Conservation (phyloP, 345 rosid species). For the Atalantia buxifolia region DNA sequence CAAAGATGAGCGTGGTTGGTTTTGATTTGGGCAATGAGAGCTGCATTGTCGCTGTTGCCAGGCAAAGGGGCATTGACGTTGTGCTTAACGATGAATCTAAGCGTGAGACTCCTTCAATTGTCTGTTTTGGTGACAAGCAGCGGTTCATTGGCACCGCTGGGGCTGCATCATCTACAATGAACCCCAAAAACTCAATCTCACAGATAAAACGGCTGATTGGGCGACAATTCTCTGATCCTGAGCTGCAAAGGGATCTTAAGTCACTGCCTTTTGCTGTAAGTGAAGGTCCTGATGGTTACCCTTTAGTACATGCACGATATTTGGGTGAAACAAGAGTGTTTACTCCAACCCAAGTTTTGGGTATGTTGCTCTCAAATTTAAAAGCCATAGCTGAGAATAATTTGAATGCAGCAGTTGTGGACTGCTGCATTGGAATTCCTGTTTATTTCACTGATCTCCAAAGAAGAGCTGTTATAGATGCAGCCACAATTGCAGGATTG, state of each 20-base stretch:
- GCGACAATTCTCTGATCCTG: slow-evolving; percentile 79
- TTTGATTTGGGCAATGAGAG: slow-evolving; percentile 98
- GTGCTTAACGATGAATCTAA: slow-evolving; percentile 98
- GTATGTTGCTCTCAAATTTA: slow-evolving; percentile 80
- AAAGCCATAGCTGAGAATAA: slow-evolving; percentile 88
- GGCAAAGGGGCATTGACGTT: slow-evolving; percentile 98
- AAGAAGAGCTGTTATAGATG: slow-evolving; percentile 91
- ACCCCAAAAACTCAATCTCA: slow-evolving; percentile 88
- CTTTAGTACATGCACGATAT: slow-evolving; percentile 78
- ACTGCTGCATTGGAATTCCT: slow-evolving; percentile 96
- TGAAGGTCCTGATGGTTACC: slow-evolving; percentile 89
- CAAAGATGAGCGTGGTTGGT: slow-evolving; percentile 92
- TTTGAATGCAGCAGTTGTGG: slow-evolving; percentile 79
- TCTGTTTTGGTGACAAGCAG: slow-evolving; percentile 97
- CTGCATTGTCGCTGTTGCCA: slow-evolving; percentile 93
- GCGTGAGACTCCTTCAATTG: slow-evolving; percentile 94
- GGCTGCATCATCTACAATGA: slow-evolving; percentile 92
- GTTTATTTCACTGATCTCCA: slow-evolving; percentile 88
- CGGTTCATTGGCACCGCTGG: slow-evolving; percentile 97
- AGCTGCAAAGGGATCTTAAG: slow-evolving; percentile 81
- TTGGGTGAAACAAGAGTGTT: slow-evolving; percentile 77
- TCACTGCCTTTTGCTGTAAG: slow-evolving; percentile 65
- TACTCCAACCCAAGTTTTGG: slow-evolving; percentile 92
- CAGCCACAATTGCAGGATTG: slow-evolving; percentile 89
- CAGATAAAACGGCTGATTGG: slow-evolving; percentile 89